phyloP scores from a whole-genome alignment of 768 basidiomycete species.

The Tremella mesenterica region DNA sequence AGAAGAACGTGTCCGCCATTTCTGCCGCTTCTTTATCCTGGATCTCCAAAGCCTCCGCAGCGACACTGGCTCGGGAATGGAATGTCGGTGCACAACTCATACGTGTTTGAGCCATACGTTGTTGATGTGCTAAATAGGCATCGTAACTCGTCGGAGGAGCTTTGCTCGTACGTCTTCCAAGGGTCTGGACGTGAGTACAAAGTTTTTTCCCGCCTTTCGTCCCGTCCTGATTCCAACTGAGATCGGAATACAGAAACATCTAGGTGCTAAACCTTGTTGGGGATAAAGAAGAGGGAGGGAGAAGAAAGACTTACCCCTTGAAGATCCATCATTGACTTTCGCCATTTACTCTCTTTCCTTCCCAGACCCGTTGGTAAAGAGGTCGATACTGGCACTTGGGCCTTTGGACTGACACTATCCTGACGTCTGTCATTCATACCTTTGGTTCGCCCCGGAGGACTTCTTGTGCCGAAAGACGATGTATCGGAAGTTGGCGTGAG shows the following conservation, averaged over 20 bases:
- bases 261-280: not conserved
- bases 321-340: constrained; percentile 28
- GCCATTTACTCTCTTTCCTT: constrained; percentile 16
- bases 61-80: constrained; percentile 22
- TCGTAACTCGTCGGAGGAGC: constrained; percentile 29
- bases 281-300: not conserved
- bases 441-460: no score
- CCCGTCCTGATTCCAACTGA: not conserved
- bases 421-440: no score
- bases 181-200: not conserved
- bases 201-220: not conserved
- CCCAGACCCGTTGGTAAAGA: not conserved
- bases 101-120: constrained; percentile 20
- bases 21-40: constrained; percentile 33
- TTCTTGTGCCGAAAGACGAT: constrained; percentile 1
- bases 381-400: no score
- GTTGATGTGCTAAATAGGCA: constrained; percentile 25
- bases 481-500: constrained; percentile 10
- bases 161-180: not conserved
- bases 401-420: no score
- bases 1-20: constrained; percentile 37
- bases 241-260: not conserved
- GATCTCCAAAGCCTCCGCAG: constrained; percentile 10
- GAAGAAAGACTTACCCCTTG: constrained; percentile 20
- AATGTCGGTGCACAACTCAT: constrained; percentile 27